phyloP scores from a whole-genome alignment of 345 rosid species.

The Bruguiera sexangula region DNA sequence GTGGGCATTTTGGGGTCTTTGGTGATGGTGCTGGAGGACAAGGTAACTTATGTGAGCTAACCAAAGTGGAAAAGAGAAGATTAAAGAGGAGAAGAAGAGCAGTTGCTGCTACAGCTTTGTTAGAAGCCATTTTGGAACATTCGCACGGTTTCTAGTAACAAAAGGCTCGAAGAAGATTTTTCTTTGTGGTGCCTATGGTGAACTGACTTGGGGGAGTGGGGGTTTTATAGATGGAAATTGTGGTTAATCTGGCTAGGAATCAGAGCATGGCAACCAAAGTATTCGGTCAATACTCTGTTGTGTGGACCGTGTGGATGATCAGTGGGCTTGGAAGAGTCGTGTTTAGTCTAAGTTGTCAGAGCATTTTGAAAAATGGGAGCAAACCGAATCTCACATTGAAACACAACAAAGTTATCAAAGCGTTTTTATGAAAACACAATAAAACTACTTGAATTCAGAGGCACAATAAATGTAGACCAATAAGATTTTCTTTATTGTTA shows the following conservation, averaged over 20 bases:
- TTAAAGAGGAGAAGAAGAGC: constrained; percentile 21
- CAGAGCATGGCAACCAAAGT: too few relatives aligned
- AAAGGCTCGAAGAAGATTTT: neutral
- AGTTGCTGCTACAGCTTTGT: constrained; percentile 3
- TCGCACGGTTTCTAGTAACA: too few relatives aligned
- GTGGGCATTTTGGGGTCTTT: neutral
- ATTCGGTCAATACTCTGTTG: too few relatives aligned
- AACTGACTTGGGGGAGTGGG: neutral
- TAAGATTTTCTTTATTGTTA: too few relatives aligned
- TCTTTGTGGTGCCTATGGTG: neutral
- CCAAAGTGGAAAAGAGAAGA: constrained; percentile 25
- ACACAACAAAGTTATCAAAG: neutral
- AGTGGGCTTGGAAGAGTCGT: too few relatives aligned
- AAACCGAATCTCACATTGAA: too few relatives aligned
- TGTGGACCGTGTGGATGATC: too few relatives aligned
- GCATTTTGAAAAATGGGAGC: too few relatives aligned
- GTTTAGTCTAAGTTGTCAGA: too few relatives aligned
- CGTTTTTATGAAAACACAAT: too few relatives aligned
- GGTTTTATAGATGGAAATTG: constrained; percentile 12
- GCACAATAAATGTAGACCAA: too few relatives aligned
- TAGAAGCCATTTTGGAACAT: constrained; percentile 23
- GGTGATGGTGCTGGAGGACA: neutral
- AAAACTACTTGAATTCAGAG: too few relatives aligned
- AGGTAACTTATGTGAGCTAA: constrained; percentile 21
- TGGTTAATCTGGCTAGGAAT: neutral